Evolutionary conservation across 2,329 filamentous ascomycete species (phyloP).

Genomic region (Stachybotrys chartarum): DNA sequence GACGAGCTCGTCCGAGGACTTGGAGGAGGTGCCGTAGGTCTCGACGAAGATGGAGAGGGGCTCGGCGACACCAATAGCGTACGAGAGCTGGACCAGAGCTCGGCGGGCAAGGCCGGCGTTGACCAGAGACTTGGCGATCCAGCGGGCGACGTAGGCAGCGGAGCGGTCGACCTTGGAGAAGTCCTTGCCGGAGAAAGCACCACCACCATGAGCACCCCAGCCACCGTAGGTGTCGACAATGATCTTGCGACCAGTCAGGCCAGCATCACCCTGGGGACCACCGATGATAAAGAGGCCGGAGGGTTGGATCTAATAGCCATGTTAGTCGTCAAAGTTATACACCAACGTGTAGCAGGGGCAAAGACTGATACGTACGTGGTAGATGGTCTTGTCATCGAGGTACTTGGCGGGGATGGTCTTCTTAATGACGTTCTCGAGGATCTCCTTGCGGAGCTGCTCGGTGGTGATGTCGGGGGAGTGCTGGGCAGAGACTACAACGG

Average conservation of each 20-base stretch:
- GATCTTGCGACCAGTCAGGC: constrained; percentile 98
- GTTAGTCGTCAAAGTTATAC: neutral
- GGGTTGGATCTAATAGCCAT: constrained; percentile 66
- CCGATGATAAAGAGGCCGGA: constrained; percentile 98
- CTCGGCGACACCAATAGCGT: constrained; percentile 98
- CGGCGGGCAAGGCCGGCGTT: constrained; percentile 82
- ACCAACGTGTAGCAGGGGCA: neutral
- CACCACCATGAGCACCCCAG: constrained; percentile 99
- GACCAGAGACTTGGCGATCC: constrained; percentile 98
- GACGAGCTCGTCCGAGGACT: constrained; percentile 87
- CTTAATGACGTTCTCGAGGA: constrained; percentile 96
- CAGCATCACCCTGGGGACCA: constrained; percentile 97
- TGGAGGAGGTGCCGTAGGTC: constrained; percentile 89
- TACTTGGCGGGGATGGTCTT: constrained; percentile 87
- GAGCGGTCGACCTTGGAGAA: constrained; percentile 99
- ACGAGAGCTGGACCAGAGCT: constrained; percentile 93
- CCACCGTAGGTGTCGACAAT: constrained; percentile 99
- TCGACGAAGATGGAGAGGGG: constrained; percentile 97
- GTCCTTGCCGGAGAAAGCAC: constrained; percentile 99
- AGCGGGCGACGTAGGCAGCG: constrained; percentile 92
- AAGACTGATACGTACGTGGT: constrained; percentile 63
- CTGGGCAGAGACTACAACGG: constrained; percentile 93
- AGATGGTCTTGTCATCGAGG: constrained; percentile 87
- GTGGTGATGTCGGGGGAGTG: constrained; percentile 84
- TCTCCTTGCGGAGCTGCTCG: constrained; percentile 87